phyloP scores from a whole-genome alignment of 768 basidiomycete species.

The Asterophora lycoperdoides region DNA sequence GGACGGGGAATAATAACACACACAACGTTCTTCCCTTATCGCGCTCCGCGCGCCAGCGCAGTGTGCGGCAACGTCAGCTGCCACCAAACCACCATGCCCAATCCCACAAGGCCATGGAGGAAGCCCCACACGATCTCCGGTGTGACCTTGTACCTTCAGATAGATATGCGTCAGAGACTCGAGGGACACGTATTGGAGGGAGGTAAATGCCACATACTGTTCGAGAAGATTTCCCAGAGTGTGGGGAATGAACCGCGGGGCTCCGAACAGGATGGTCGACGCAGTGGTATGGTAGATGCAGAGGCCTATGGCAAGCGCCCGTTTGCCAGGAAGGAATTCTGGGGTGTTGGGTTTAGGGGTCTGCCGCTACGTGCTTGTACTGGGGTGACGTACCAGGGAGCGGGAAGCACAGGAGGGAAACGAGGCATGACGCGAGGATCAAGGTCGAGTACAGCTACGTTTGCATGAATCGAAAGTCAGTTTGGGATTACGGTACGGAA shows the following conservation, averaged over 20 bases:
- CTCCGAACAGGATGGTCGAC: constrained; percentile 70
- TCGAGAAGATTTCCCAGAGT: constrained; percentile 61
- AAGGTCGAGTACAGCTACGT: constrained; percentile 66
- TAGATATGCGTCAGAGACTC: constrained; percentile 1
- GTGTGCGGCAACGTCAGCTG: constrained; percentile 62
- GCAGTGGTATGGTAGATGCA: constrained; percentile 71
- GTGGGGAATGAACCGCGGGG: constrained; percentile 77
- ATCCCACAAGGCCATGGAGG: constrained; percentile 64
- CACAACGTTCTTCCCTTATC: neutral
- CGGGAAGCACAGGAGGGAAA: constrained; percentile 57
- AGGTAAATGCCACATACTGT: constrained; percentile 40
- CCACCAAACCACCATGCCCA: constrained; percentile 80
- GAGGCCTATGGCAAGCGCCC: constrained; percentile 72
- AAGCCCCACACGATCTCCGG: constrained; percentile 74
- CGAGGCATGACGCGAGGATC: constrained; percentile 55
- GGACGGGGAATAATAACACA: neutral
- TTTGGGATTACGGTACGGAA: no score
- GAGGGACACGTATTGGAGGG: no score
- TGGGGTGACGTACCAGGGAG: constrained; percentile 59
- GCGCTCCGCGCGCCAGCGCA: constrained; percentile 30
- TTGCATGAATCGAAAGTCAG: neutral
- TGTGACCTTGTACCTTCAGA: constrained; percentile 51
- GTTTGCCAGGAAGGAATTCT: constrained; percentile 86
- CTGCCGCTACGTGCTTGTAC: no score
- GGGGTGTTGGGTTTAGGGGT: neutral